Conservation (phyloP, 2,329 filamentous ascomycete species). For the Fusarium sambucinum region DNA sequence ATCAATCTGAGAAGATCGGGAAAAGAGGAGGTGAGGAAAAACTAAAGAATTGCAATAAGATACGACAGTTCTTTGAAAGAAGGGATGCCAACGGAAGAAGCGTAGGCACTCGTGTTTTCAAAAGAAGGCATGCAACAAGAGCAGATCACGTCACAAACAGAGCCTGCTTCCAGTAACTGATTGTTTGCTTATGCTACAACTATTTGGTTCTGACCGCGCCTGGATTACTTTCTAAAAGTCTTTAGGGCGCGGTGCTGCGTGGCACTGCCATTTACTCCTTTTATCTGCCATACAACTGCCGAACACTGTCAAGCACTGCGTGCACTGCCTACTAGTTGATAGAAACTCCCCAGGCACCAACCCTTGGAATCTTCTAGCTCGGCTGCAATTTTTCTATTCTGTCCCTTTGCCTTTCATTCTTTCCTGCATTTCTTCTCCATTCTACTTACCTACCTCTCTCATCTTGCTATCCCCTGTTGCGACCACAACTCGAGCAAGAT, state of each 20-base stretch:
- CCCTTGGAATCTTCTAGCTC: not conserved
- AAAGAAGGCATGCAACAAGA: no score
- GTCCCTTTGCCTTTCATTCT: not conserved
- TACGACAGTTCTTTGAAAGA: not conserved
- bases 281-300: not conserved
- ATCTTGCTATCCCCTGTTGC: no score
- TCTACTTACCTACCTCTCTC: no score
- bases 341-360: not conserved
- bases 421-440: no score
- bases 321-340: no score
- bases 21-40: no score
- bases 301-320: not conserved
- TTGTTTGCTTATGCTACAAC: not conserved
- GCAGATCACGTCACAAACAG: not conserved
- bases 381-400: not conserved
- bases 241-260: not conserved
- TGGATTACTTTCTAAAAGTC: not conserved
- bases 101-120: not conserved
- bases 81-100: no score
- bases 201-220: not conserved
- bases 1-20: no score
- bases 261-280: not conserved
- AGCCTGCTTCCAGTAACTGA: not conserved
- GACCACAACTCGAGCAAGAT: slow-evolving; percentile 1
- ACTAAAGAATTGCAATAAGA: no score